Base-by-base conservation (phyloP, 1,284 basidiomycete genomes). In the Cryptococcus wingfieldii region DNA sequence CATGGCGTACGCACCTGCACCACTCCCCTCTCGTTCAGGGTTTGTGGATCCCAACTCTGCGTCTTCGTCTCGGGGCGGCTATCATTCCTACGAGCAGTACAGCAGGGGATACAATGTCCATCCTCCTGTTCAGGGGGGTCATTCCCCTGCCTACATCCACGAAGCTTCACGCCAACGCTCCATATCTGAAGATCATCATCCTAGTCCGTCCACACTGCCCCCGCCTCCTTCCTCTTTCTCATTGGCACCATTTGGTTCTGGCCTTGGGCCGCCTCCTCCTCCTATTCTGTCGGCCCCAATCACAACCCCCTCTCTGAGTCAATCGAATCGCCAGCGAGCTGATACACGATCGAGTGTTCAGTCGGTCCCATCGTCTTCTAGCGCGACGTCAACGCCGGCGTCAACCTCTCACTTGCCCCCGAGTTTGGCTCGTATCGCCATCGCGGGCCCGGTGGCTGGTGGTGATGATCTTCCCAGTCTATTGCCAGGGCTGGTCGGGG, bases 351-450 rank as follows among this genome's bases (percentile, higher is more conserved):
- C 34, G 34, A 37, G 27, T 9, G n/a, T 50, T 16, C 48, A 27
- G 28, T n/a, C 31, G 2, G 18, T 38, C 14, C 13, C 18, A 18
- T 19, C 27, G 4, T 10, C 37, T 16, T 34, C 4, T 14, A 37
- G 18, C 37, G 27, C 41, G 25, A 42, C 41, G 13, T 39, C 37
- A 5, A 42, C 50, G 23, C 41, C 39, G 13, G 25, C 37, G 18
- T 14, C 34, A 16, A 19, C n/a, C 41, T 38, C 42, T 14, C 51
- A 53, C 34, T 42, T 53, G 6, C 51, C 51, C 4, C 51, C 51
- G 9, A 53, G 16, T 14, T 27, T 53, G 31, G 51, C 51, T 16
- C 39, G 43, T 14, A 34, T 53, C 4, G 51, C 51, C 19, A 42
- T 53, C 12, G 14, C 25, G n/a, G 39, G 51, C 9, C 51, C 51